Evolutionary conservation across 2,329 filamentous ascomycete species (phyloP).

Genomic region (Hypoxylon sp.): DNA sequence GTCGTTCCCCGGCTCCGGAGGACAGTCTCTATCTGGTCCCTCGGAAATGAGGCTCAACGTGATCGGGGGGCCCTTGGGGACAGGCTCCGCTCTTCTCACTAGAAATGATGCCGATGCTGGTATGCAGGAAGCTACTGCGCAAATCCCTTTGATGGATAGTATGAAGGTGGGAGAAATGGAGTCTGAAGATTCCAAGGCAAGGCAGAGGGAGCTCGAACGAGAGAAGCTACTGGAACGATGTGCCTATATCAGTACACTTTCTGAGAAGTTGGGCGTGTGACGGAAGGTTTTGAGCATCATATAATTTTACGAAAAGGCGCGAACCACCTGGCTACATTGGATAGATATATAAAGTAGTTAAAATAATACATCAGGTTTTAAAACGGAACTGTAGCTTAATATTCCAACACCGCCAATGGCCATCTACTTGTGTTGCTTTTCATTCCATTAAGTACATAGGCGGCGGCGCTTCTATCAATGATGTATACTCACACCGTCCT

Average conservation of each 20-base stretch:
- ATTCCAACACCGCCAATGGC: too few species aligned
- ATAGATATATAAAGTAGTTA: too few species aligned
- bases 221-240: conserved; percentile 36
- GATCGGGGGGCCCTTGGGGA: conserved; percentile 38
- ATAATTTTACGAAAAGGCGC: too few species aligned
- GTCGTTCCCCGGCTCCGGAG: conserved; percentile 22
- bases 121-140: conserved; percentile 4
- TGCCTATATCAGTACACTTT: conserved; percentile 33
- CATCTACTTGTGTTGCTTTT: too few species aligned
- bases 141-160: conserved; percentile 15
- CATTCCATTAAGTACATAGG: too few species aligned
- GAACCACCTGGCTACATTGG: too few species aligned
- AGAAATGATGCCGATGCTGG: neutral
- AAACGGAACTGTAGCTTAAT: too few species aligned
- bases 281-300: too few species aligned
- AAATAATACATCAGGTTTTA: too few species aligned
- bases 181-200: neutral
- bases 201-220: conserved; percentile 24
- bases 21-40: neutral
- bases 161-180: conserved; percentile 32
- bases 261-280: conserved; percentile 30
- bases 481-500: neutral
- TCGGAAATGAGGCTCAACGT: conserved; percentile 25
- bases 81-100: neutral
- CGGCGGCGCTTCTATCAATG: neutral